These are phyloP conservation scores for Trichosporon asahii DNA, from an alignment of 1,284 basidiomycete genomes.

Conservation along the genomic window DNA sequence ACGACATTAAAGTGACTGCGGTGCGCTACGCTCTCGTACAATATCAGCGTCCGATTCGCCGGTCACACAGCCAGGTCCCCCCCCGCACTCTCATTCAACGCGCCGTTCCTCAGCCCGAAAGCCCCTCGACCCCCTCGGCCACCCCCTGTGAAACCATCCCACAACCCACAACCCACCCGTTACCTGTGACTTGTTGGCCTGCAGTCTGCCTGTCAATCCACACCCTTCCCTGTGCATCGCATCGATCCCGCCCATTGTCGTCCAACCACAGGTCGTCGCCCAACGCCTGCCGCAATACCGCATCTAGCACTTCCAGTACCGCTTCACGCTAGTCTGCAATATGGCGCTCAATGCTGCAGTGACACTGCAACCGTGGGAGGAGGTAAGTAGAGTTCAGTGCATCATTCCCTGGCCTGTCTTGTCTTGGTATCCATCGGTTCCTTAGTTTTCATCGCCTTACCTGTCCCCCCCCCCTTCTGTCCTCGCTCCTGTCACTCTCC, in stretches of 20 bases:
- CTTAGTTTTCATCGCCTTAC: conserved; percentile 5
- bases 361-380: conserved; percentile 23
- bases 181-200: neutral
- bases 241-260: neutral
- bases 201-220: neutral
- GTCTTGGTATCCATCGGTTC: conserved; percentile 7
- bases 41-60: neutral
- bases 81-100: neutral
- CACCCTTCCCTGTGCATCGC: neutral
- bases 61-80: neutral
- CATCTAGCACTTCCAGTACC: neutral
- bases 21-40: neutral
- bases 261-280: neutral
- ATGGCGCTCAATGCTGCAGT: neutral
- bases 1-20: neutral
- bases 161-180: neutral
- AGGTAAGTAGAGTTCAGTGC: conserved; percentile 18
- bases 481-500: neutral
- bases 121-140: neutral
- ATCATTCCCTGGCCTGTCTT: neutral
- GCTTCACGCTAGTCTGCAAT: neutral
- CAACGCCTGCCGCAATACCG: neutral
- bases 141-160: neutral
- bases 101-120: conserved; percentile 1
- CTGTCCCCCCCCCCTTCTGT: neutral